Evolutionary conservation across 306 rosid species (phyloP), one percentile per base, ranked within the genome.

Genomic region (Malus sylvestris): DNA sequence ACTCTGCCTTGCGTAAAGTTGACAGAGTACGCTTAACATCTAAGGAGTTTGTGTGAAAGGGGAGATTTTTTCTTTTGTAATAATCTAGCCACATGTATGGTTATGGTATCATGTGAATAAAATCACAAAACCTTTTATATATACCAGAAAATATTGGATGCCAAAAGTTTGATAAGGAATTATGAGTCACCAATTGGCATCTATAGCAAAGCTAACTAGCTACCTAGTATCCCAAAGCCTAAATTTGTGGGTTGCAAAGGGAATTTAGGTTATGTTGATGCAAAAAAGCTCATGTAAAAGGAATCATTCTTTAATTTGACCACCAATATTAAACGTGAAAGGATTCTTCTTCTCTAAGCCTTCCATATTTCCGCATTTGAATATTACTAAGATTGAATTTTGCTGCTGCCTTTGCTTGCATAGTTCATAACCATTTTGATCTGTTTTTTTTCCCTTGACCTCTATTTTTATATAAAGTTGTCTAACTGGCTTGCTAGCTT

Each of bases 161-260:
- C 49, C 35, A 2, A 44, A 72, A 58, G 67, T n/a, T 72, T 35
- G 33, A 6, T 35, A 38, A 35, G 27, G 53, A 14, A 35, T 33
- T 33, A 60, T 74, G 29, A 22, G 59, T 74, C 69, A 61, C 59
- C 44, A 60, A 27, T 40, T 74, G 72, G 64, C 53, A 75, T 75
- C 63, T 64, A 30, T 15, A 44, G 55, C 55, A 51, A 46, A 42
- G 46, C 45, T 33, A 18, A 5, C 69, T 18, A 33, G 42, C 42
- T 13, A 45, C 14, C 49, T 16, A 44, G 20, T 23, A 13, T 46
- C 49, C 57, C 20, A 45, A 27, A 61, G 33, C 20, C 55, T 16
- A 51, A 51, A 51, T 15, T 51, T 51, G 20, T 51, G 20, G 32
- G 71, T 67, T 42, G 32, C 33, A 5, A 40, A 7, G 10, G 33